Base-by-base conservation (phyloP, 805 yeast species). In the Hanseniaspora mollemarum region DNA sequence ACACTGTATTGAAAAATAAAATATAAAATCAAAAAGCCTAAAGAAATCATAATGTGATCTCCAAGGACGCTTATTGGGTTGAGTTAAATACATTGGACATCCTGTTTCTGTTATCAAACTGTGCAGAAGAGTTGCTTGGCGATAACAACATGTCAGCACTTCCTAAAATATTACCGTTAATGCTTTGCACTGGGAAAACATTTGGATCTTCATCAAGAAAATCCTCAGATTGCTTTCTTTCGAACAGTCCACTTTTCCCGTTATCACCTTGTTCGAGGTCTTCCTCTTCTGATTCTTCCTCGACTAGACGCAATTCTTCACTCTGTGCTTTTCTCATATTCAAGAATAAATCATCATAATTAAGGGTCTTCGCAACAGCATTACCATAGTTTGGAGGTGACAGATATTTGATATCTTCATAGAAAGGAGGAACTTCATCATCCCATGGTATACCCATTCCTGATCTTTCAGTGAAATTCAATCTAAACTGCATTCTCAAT, bases 361-460 rank as follows among this genome's bases (percentile, higher is more conserved):
- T 16, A 4, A 37, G 7, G 4, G 26, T 37, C 9, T 5, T 35
- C 8, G 46, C 35, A 31, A 43, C 24, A 15, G 39, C 61, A 39
- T 59, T 60, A 41, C 67, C 72, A 64, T 92, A 90, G 2, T 79
- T 77, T 1, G 98, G 98, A 0, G 98, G 98, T 21, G 88, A 78
- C 39, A 86, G 71, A 0, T 94, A 78, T 26, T 78, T 71, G 19
- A 92, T 87, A 57, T 87, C 90, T 49, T 78, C 86, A 60, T 92
- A 92, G 19, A 87, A 83, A 1, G 99, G 99, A 1, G 99, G 99
- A 16, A 94, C 97, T 65, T 92, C 98, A 62, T 90, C 96, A 65
- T 90, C 96, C 97, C 98, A 92, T 0, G 96, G 83, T 28, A 92
- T 86, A 4, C 98, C 98, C 38, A 92, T 71, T 0, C 99, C 99